phyloP scores from a whole-genome alignment of 257 asterid species.

The Plantago major region DNA sequence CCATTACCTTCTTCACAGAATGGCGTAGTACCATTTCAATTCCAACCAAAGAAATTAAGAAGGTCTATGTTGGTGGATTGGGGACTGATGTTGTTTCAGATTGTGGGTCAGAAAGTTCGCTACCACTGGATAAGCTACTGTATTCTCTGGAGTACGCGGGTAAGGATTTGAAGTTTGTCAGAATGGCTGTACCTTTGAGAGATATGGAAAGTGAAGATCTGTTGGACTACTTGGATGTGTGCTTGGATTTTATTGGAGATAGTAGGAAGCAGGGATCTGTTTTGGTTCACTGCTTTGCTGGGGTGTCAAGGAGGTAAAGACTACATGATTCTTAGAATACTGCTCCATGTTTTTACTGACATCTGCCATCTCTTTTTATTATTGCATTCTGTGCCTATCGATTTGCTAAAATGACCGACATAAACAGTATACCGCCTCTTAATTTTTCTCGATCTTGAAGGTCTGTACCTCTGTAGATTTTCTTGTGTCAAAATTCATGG shows the following conservation, averaged over 20 bases:
- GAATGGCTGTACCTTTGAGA: conserved; percentile 91
- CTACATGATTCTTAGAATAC: conserved; percentile 10
- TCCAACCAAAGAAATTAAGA: conserved; percentile 69
- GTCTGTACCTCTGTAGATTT: no score
- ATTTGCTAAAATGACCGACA: no score
- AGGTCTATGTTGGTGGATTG: conserved; percentile 64
- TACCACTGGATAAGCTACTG: conserved; percentile 68
- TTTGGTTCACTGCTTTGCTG: conserved; percentile 97
- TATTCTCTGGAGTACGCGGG: conserved; percentile 88
- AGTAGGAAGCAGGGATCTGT: conserved; percentile 82
- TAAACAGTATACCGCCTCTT: no score
- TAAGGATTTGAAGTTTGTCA: conserved; percentile 71
- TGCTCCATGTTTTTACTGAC: conserved; percentile 5
- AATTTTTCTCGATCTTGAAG: no score
- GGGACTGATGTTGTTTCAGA: conserved; percentile 33
- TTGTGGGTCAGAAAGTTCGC: conserved; percentile 48
- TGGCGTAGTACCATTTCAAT: conserved; percentile 72
- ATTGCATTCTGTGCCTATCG: background rate
- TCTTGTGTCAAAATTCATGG: no score
- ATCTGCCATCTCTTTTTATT: background rate
- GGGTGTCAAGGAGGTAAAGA: conserved; percentile 90
- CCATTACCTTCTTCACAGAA: conserved; percentile 86
- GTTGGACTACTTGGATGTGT: conserved; percentile 80
- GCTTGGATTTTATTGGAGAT: conserved; percentile 83
- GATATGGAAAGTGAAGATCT: conserved; percentile 87